Conservation (phyloP, 345 rosid species). For the Eucalyptus urophylla region DNA sequence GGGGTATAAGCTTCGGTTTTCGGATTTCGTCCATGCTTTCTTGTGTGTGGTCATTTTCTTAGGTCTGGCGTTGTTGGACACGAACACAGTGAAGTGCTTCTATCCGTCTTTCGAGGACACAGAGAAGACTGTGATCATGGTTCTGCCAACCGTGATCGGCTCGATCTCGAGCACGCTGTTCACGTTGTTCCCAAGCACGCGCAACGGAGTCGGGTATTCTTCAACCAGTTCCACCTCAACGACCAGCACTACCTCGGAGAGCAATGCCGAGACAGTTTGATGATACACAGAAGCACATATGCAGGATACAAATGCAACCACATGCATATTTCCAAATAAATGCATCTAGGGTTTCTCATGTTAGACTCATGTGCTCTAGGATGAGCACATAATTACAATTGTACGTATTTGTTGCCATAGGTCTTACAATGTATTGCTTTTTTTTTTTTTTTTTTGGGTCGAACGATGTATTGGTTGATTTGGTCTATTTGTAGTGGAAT, state of each 20-base stretch:
- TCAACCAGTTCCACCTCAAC: not conserved
- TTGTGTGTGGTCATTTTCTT: conserved; percentile 38
- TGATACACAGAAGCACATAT: not conserved
- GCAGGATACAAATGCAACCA: not conserved
- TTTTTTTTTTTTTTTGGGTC: too few species aligned
- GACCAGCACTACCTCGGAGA: not conserved
- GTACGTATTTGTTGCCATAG: not conserved
- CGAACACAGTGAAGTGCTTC: conserved; percentile 50
- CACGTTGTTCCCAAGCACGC: conserved; percentile 53
- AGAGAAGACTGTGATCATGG: conserved; percentile 39
- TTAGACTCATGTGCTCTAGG: not conserved
- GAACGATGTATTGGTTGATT: not conserved
- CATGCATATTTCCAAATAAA: not conserved
- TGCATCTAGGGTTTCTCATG: not conserved
- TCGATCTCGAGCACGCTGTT: conserved; percentile 29
- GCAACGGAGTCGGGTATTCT: conserved; percentile 80
- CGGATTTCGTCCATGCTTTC: conserved; percentile 63
- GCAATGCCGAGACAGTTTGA: not conserved
- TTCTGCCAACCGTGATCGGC: conserved; percentile 59
- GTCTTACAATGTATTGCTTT: not conserved
- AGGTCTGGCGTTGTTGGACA: conserved; percentile 38
- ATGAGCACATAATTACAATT: not conserved
- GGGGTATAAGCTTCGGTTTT: conserved; percentile 28
- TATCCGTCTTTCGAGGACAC: conserved; percentile 49
- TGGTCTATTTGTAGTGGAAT: not conserved